Base-by-base conservation (phyloP, 257 asterid species). In the Lavandula angustifolia region DNA sequence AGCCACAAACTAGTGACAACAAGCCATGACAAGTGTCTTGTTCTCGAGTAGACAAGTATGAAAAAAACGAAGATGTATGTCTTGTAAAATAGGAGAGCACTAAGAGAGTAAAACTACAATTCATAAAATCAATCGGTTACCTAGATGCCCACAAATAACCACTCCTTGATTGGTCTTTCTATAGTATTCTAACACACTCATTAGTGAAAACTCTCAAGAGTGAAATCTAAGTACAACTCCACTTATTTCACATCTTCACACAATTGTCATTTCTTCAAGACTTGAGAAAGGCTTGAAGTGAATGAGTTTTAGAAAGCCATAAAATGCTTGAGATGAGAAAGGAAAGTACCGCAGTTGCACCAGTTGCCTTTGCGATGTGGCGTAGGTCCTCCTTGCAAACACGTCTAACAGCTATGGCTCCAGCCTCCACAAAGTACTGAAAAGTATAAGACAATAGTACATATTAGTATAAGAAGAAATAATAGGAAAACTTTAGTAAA, bases 391-490 rank as follows among this genome's bases (percentile, higher is more conserved):
- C 98, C 78, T 91, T 91, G 62, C 91, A 95, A 44, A 91, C 96
- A 68, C 95, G 95, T 59, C 95, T 85, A 35, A 87, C 98, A 32
- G 98, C 98, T 78, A 87, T 91, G 1, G 98, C 95, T 60, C 96
- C 95, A 72, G 95, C 95, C 77, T 91, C 98, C 71, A 91, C 98
- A 63, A 91, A 87, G 81, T 87, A 91, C 98, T 91, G 91, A 58
- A 73, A 71, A 76, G 60, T 3, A 47, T 34, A 61, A 2, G 27
- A 22, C 27, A 22, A 60, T 32, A 64, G 34, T 54, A 17, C 31
- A 53, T 16, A 69, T 67, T 40, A 34, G 62, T 12, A 31, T 14
- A n/a, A 73, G 34, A 53, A 47, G 27, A 35, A 54, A 64, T 35
- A 60, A 40, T 64, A 66, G 17, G 38, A 33, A 12, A 37, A 29